Base-by-base conservation (phyloP, 2,329 filamentous ascomycete genomes). In the Phialemonium atrogriseum region DNA sequence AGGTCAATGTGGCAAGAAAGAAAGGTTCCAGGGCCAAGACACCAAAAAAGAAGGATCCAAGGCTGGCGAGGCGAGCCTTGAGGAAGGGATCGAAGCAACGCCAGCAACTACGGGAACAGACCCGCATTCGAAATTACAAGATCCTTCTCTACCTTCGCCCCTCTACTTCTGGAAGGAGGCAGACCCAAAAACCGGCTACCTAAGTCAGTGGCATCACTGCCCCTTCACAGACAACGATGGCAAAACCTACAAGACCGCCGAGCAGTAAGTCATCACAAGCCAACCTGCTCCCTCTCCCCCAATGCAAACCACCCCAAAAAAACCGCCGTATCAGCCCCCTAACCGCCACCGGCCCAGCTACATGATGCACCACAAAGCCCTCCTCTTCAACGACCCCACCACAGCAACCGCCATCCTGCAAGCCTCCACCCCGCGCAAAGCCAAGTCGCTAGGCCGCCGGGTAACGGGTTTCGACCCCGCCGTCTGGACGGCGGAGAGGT, bases 181-280 rank as follows among this genome's bases (percentile, higher is more conserved):
- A 10, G 61, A 73, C 35, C 41, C 54, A 1, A 47, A 54, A 3
- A 56, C 66, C 19, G 73, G 72, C 24, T 77, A 65, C 52, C 60
- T 81, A n/a, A 74, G 68, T 0, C 76, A 82, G 53, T 81, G 75
- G 75, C 76, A 72, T 46, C 45, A 55, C 30, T 63, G 56, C 12
- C 52, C 61, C 3, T 80, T 77, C 44, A 55, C 35, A 22, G 58
- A 61, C 32, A 55, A 58, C 5, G 35, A 48, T 3, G 50, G 42
- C 5, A 53, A 54, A 22, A 50, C 59, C 10, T 73, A 67, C 45
- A 49, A 51, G n/a, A 69, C 66, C 3, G 65, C 68, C 1, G 69
- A 74, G 41, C 68, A 73, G 59, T 69, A 52, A 46, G 48, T 36
- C 28, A 18, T 12, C 12, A 15, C 29, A 13, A 27, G 15, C 27